phyloP scores from a whole-genome alignment of 164 flowering plant species.

The Pachysandra terminalis region DNA sequence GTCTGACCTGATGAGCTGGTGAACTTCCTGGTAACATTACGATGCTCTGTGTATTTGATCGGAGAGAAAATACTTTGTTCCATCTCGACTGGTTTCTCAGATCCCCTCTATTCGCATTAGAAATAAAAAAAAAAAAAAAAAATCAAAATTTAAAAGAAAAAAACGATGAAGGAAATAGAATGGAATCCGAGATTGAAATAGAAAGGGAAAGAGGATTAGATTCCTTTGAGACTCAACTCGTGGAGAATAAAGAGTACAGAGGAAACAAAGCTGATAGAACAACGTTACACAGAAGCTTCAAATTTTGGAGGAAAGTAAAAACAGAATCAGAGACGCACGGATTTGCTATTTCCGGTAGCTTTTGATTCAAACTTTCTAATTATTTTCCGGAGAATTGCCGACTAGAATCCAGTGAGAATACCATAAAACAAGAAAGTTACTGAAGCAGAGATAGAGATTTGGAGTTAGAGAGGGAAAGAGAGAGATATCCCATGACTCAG shows the following conservation, averaged over 20 bases:
- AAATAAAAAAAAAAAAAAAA: neutral
- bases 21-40: conserved; percentile 21
- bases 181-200: neutral
- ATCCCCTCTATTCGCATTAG: conserved; percentile 22
- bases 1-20: neutral
- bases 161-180: neutral
- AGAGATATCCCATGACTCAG: too few relatives aligned
- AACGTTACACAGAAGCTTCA: neutral
- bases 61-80: conserved; percentile 18
- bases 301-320: conserved; percentile 13
- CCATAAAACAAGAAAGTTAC: neutral
- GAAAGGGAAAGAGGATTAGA: conserved; percentile 8
- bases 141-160: too few relatives aligned
- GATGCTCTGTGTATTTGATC: conserved; percentile 49
- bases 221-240: conserved; percentile 18
- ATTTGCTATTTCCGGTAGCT: neutral
- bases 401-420: neutral
- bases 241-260: conserved; percentile 17
- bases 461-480: conserved; percentile 10
- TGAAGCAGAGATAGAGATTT: neutral
- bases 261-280: conserved; percentile 8
- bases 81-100: conserved; percentile 7
- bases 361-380: neutral
- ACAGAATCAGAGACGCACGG: neutral
- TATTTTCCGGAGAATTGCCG: neutral